A percentile compares a stretch with the other conserved stretches of the same genome.
Conservation (phyloP, 2,329 filamentous ascomycete genomes). For the Knoxdaviesia proteae region DNA sequence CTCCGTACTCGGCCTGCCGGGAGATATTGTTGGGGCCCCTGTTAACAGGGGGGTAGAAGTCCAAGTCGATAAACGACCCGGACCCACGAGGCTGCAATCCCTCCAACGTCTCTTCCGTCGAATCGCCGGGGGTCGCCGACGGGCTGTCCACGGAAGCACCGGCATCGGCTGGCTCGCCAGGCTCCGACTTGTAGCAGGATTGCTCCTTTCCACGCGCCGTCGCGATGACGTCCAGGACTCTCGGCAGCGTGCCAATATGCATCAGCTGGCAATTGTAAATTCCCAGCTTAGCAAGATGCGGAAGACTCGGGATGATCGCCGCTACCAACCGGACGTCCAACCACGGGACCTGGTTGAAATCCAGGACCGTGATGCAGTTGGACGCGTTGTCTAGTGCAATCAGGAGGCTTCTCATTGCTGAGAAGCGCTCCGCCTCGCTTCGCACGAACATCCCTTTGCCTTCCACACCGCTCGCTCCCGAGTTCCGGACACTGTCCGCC, state of each 20-base stretch:
- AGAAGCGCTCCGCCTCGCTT: no score
- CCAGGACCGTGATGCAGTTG: slow-evolving; percentile 8
- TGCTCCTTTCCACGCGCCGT: not conserved
- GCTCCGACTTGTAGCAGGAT: no score
- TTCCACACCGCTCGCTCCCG: no score
- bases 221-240: slow-evolving; percentile 13
- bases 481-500: no score
- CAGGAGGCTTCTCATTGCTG: not conserved
- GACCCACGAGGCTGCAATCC: no score
- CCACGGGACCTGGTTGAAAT: slow-evolving; percentile 12
- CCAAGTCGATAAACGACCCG: not conserved
- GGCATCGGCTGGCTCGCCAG: no score
- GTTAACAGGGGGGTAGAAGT: not conserved
- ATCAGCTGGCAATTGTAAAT: slow-evolving; percentile 17
- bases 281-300: slow-evolving; percentile 13
- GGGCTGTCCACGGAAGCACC: no score
- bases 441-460: no score
- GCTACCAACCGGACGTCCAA: slow-evolving; percentile 15
- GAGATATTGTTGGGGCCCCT: not conserved
- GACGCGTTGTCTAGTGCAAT: slow-evolving; percentile 6
- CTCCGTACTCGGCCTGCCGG: not conserved
- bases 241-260: slow-evolving; percentile 15
- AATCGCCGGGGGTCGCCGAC: no score
- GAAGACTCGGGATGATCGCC: slow-evolving; percentile 12
- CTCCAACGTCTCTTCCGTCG: no score